Base-by-base conservation (phyloP, 164 flowering plant species). In the Magnolia officinalis region DNA sequence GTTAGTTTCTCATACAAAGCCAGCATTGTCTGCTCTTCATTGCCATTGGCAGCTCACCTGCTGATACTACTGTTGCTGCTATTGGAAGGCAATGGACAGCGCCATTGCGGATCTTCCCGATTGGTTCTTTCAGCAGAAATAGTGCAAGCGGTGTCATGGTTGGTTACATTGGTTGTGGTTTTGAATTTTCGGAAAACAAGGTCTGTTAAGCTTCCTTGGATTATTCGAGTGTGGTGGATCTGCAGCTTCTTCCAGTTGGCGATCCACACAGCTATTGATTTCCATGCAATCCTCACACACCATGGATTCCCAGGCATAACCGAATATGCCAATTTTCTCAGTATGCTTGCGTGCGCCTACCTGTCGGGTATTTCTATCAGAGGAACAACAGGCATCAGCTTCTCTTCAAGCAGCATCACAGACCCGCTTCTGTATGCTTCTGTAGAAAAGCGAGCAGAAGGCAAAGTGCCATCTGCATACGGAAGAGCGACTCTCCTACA, bases 171-270 rank as follows among this genome's bases (percentile, higher is more conserved):
- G 78, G 49, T 87, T 74, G 72, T 78, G 23, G 78, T 88, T 21
- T 78, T 76, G 78, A 81, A 50, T 74, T 76, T 84, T 59, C 72
- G 55, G 18, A 81, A 75, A 19, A 68, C 73, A 31, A 84, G 77
- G 80, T 52, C 75, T 20, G 45, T 59, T 52, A 87, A 78, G 67
- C 83, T 88, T 74, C 97, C 98, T 29, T 88, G 87, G 92, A 50
- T 88, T 78, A 80, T 92, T 67, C 87, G 96, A 82, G 81, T 83
- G 66, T 92, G 96, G 97, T 92, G 97, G 95, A 63, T 85, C 6
- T 91, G 87, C 84, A 86, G 83, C 86, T 92, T 91, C 85, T 63
- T 88, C 23, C 68, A 88, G 26, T 84, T 87, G 26, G 73, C 79
- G 49, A 66, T 82, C 58, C 37, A 63, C 58, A 71, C 80, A 26